phyloP scores from a whole-genome alignment of 257 asterid species.

The Solanum etuberosum region DNA sequence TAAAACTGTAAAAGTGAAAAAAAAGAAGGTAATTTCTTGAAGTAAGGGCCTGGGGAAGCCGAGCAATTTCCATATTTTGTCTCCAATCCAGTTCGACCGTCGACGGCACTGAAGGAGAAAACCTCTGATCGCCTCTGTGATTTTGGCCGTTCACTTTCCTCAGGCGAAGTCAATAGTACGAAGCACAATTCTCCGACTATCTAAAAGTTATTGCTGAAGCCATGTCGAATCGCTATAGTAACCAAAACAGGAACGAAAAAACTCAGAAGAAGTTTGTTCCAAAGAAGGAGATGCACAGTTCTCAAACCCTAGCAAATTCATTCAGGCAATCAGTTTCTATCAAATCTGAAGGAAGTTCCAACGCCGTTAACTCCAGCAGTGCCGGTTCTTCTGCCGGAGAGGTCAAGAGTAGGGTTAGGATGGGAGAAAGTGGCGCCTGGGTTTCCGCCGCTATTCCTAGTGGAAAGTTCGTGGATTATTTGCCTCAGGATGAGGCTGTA shows the following conservation, averaged over 20 bases:
- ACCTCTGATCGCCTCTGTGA: not conserved
- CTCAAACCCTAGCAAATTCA: slow-evolving; percentile 14
- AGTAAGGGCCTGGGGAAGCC: not conserved
- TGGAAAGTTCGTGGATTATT: slow-evolving; percentile 64
- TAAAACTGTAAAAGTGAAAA: too few species aligned
- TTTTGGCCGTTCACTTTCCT: not conserved
- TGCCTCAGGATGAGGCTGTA: slow-evolving; percentile 98
- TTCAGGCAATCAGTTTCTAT: slow-evolving; percentile 31
- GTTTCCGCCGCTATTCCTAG: slow-evolving; percentile 15
- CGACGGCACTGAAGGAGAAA: not conserved
- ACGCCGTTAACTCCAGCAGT: slow-evolving; percentile 7
- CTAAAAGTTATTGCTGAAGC: not conserved
- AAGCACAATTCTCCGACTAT: not conserved
- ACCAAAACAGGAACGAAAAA: slow-evolving; percentile 25
- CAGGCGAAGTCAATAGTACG: not conserved
- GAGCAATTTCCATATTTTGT: not conserved
- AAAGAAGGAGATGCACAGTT: slow-evolving; percentile 17
- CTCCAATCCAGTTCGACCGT: not conserved
- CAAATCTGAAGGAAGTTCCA: slow-evolving; percentile 23
- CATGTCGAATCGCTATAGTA: slow-evolving; percentile 52
- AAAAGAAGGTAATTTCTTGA: not conserved
- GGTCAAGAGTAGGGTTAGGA: slow-evolving; percentile 28
- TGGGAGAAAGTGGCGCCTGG: slow-evolving; percentile 41
- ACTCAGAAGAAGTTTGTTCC: slow-evolving; percentile 41
- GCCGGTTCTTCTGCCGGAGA: slow-evolving; percentile 1